These are phyloP conservation scores for Penicillium alfredii DNA, from an alignment of 495 filamentous ascomycete genomes.

Conservation along the genomic window DNA sequence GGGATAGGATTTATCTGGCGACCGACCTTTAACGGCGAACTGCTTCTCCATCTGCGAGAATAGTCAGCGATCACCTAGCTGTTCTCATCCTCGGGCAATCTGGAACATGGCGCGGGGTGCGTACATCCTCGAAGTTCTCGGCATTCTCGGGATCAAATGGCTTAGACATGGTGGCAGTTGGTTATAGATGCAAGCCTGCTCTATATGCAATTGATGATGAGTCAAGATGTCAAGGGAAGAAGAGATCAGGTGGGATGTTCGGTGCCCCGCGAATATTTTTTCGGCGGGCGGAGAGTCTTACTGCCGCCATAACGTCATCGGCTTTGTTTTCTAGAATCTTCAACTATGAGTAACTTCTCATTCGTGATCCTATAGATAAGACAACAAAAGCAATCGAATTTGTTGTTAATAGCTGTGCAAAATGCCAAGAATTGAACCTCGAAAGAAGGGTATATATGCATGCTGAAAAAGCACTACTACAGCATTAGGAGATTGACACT, in stretches of 20 bases:
- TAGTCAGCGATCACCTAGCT: conserved; percentile 18
- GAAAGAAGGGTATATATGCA: too few species aligned
- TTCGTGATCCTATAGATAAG: too few species aligned
- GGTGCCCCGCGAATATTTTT: conserved; percentile 34
- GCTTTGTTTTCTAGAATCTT: too few species aligned
- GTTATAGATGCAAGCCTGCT: background rate
- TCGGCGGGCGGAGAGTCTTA: too few species aligned
- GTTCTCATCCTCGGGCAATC: background rate
- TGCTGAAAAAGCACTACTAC: too few species aligned
- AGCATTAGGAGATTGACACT: too few species aligned
- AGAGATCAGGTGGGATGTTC: conserved; percentile 8
- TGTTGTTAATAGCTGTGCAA: too few species aligned
- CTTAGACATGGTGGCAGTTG: conserved; percentile 38
- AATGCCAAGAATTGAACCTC: too few species aligned
- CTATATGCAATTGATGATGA: background rate
- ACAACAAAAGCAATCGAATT: too few species aligned
- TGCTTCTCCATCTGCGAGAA: conserved; percentile 88
- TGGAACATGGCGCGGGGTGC: background rate
- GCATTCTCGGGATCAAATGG: conserved; percentile 62
- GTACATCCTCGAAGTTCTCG: conserved; percentile 73
- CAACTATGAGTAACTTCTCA: too few species aligned
- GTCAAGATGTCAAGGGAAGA: conserved; percentile 8
- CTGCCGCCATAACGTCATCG: too few species aligned
- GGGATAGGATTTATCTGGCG: background rate
- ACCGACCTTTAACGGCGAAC: conserved; percentile 90